Evolutionary conservation across 2,329 filamentous ascomycete species (phyloP).

Genomic region (Trichophyton verrucosum): DNA sequence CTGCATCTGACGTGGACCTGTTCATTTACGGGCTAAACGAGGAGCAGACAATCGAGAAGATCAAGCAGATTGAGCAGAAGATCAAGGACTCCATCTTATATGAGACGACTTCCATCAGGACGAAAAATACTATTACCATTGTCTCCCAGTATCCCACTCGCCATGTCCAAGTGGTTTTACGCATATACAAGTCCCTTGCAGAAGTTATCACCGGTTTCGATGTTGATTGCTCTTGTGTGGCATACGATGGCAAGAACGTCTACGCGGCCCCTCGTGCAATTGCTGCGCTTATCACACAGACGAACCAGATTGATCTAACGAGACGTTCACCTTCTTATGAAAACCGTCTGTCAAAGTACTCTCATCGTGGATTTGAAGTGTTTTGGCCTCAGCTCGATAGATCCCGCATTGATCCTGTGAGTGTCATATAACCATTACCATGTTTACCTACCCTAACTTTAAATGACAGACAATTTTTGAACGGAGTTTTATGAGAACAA

Average conservation of each 20-base stretch:
- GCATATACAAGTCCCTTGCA: constrained; percentile 70
- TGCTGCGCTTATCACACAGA: constrained; percentile 67
- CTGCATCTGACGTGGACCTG: constrained; percentile 75
- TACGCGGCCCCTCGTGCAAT: constrained; percentile 66
- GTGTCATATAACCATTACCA: background rate
- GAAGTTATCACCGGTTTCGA: constrained; percentile 83
- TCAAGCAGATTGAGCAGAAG: constrained; percentile 64
- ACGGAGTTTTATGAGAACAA: constrained; percentile 60
- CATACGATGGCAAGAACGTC: constrained; percentile 69
- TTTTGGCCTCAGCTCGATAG: constrained; percentile 66
- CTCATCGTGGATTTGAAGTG: constrained; percentile 71
- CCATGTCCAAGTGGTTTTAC: constrained; percentile 74
- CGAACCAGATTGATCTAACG: constrained; percentile 66
- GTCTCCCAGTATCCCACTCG: constrained; percentile 71
- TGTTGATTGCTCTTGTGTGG: constrained; percentile 70
- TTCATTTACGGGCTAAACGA: constrained; percentile 73
- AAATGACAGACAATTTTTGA: constrained; percentile 61
- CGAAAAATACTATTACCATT: constrained; percentile 79
- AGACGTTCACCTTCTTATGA: constrained; percentile 78
- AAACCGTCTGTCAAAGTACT: constrained; percentile 75
- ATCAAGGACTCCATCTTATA: constrained; percentile 64
- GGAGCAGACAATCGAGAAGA: constrained; percentile 67
- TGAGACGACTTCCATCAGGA: constrained; percentile 70
- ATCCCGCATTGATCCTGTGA: constrained; percentile 55
- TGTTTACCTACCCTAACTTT: background rate